Percentiles rank a stretch among this genome's conserved stretches.
These are phyloP conservation scores for Candida stauntonica DNA, from an alignment of 805 yeast species.

Conservation along the genomic window DNA sequence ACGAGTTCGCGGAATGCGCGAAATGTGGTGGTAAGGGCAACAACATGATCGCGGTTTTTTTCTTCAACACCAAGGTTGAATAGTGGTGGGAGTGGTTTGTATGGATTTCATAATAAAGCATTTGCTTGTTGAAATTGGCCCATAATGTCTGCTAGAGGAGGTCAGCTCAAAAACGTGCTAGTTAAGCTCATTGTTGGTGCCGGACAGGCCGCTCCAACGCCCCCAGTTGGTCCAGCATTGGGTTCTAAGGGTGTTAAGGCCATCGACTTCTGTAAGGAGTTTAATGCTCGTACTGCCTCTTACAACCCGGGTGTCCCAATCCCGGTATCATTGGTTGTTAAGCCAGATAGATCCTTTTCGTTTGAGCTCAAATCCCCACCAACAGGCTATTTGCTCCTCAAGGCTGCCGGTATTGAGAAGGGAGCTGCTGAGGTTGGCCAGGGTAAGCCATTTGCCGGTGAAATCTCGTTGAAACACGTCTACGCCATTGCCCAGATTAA, in stretches of 20 bases:
- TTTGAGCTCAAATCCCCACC: slow-evolving; percentile 91
- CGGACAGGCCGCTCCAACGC: slow-evolving; percentile 97
- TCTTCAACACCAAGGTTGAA: slow-evolving; percentile 2
- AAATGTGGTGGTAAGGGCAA: not conserved
- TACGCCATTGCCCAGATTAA: slow-evolving; percentile 95
- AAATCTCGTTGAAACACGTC: slow-evolving; percentile 75
- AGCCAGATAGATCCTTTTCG: slow-evolving; percentile 86
- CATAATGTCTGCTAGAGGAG: slow-evolving; percentile 27
- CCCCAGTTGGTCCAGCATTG: slow-evolving; percentile 98
- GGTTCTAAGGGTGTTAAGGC: slow-evolving; percentile 99
- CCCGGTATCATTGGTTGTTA: slow-evolving; percentile 79
- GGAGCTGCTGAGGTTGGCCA: slow-evolving; percentile 62
- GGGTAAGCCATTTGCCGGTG: slow-evolving; percentile 60
- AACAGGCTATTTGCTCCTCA: slow-evolving; percentile 77
- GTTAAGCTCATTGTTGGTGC: slow-evolving; percentile 94
- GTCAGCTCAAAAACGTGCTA: slow-evolving; percentile 39
- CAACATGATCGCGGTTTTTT: slow-evolving; percentile 3
- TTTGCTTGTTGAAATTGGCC: too few species aligned
- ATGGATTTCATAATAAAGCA: too few species aligned
- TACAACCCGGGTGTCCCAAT: slow-evolving; percentile 84
- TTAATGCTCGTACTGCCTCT: slow-evolving; percentile 93
- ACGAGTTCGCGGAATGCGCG: not conserved
- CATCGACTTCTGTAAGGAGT: slow-evolving; percentile 96
- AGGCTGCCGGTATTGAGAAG: slow-evolving; percentile 75
- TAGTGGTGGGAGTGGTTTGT: too few species aligned